Evolutionary conservation across 331 rosid genomes (phyloP), one percentile per base, ranked within the genome.

Genomic region (Pyracantha coccinea): DNA sequence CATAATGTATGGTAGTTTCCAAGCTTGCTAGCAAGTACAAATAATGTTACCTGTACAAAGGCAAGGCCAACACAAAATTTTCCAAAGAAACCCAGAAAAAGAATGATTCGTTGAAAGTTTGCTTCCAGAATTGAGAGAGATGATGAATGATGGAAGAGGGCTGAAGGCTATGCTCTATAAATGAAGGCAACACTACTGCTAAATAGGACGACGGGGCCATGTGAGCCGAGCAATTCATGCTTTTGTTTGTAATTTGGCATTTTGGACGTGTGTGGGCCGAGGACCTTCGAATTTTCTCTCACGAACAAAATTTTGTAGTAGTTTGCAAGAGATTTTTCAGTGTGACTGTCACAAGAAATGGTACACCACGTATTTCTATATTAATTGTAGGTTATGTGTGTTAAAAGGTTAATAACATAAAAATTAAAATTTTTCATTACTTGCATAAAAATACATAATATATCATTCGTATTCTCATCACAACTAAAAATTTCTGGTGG

Each of bases 151-250:
- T 6, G 35, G 15, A 20, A 21, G 14, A 38, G 33, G 29, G 55
- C 10, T 17, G n/a, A n/a, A 6, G 55, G 55, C 55, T 50, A 50
- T 50, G 55, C 55, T 50, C 55, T 50, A 50, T 50, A 50, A 50
- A 50, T 50, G 55, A 50, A 50, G 55, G 55, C 55, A 50, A 50
- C 7, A 17, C 55, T 50, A 50, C 55, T 50, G 16, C 55, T 50
- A 16, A 47, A 41, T 3, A 44, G 64, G 28, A 54, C 60, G 78
- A 83, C 66, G 45, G 45, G n/a, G 76, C 83, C 88, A 88, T 83
- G 90, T 85, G 90, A 83, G 87, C 90, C 85, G 81, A 83, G 79
- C 85, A 75, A 21, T 61, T 60, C 6, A 61, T 57, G n/a, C 28
- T 59, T 69, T 2, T 47, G 5, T 68, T 50, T 58, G 62, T 35